Evolutionary conservation across 176 grass and related monocot genomes (phyloP), one percentile per base, ranked within the genome.

Genomic region (Microstegium vimineum): DNA sequence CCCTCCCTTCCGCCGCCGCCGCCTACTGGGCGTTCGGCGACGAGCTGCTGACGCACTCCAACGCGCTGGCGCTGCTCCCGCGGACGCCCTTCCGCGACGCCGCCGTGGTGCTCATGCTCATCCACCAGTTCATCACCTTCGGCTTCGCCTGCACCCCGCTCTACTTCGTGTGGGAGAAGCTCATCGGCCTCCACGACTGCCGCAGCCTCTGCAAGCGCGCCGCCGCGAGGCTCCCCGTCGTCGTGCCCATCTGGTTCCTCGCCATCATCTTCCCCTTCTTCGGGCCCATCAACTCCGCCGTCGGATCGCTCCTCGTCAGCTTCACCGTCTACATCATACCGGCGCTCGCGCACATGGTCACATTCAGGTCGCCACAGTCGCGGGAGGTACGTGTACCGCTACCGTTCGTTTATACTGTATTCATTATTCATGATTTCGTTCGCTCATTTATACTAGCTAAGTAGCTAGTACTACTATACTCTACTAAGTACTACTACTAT

Each of bases 71-170:
- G 13, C 76, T 98, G 49, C 84, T 98, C 12, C 95, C 95, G 1
- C 79, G 89, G 13, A 91, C 89, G 23, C 14, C 10, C 1, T 98
- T 85, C 46, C 90, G 95, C 8, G 95, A 98, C 82, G 76, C 86
- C 8, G 95, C 95, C 25, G 93, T 98, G 33, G 89, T 94, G 81
- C 89, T 98, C 5, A 98, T 98, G 95, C 90, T 98, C 28, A 83
- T 98, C 76, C 95, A 98, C 87, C 95, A 98, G 84, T 98, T 98
- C 86, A 98, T 98, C 85, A 98, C 95, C 45, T 98, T 98, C 86
- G 95, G 95, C 57, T 98, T 98, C 89, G 95, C 95, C 1, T 98
- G 95, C 82, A 98, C 95, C 11, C 95, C 95, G 33, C 90, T 98
- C 75, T 98, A 98, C 90, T 95, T 98, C 73, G 92, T 98, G 7